Evolutionary conservation across 345 rosid genomes (phyloP).

Genomic region (Laguncularia racemosa): DNA sequence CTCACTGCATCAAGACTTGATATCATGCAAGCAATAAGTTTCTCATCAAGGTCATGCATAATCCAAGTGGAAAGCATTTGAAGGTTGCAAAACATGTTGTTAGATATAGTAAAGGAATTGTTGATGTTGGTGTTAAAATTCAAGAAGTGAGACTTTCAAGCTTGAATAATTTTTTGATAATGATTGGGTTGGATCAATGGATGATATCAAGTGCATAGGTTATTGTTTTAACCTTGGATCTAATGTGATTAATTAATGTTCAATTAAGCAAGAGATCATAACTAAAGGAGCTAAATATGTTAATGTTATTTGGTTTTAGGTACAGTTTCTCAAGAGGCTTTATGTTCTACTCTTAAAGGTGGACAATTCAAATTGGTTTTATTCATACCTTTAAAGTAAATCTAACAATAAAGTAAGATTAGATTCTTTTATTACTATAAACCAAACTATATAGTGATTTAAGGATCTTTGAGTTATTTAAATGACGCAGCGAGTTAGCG

Average conservation of each 20-base stretch:
- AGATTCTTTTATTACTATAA: too few species aligned
- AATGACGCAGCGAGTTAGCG: too few species aligned
- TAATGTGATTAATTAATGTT: neutral
- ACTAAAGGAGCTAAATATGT: too few species aligned
- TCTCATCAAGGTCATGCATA: constrained; percentile 4
- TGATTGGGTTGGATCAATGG: neutral
- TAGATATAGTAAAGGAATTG: neutral
- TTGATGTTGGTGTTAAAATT: neutral
- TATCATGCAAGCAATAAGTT: neutral
- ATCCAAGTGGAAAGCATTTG: neutral
- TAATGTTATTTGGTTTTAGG: too few species aligned
- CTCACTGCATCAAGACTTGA: neutral
- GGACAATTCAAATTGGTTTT: too few species aligned
- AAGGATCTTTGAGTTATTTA: too few species aligned
- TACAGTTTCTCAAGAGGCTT: too few species aligned
- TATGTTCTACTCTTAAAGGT: too few species aligned
- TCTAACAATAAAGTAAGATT: too few species aligned
- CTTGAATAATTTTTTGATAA: neutral
- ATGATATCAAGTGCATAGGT: constrained; percentile 6
- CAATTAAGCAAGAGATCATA: constrained; percentile 7
- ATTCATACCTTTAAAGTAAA: too few species aligned
- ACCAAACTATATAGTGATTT: too few species aligned
- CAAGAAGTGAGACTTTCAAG: neutral
- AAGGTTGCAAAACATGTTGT: neutral
- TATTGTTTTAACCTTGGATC: too few species aligned